Evolutionary conservation across 1,284 basidiomycete genomes (phyloP).

Genomic region (Ganoderma leucocontextum): DNA sequence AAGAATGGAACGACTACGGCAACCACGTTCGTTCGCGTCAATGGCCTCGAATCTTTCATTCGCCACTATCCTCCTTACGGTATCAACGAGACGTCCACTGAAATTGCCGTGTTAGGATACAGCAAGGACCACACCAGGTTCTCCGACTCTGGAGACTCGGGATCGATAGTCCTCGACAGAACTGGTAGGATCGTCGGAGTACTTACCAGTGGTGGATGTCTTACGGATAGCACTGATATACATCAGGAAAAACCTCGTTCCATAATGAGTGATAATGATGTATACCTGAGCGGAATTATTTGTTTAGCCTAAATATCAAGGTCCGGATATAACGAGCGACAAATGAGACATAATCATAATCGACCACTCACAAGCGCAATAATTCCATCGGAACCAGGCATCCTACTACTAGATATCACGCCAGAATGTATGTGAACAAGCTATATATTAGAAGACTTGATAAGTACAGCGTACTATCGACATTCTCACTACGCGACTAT

Average conservation of each 20-base stretch:
- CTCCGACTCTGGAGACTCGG: conserved; percentile 41
- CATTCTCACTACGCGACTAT: no score
- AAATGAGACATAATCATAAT: no score
- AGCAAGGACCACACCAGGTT: conserved; percentile 33
- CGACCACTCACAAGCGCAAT: no score
- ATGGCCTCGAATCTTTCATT: conserved; percentile 39
- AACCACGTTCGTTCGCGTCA: conserved; percentile 41
- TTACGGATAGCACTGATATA: conserved; percentile 31
- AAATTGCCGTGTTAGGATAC: conserved; percentile 37
- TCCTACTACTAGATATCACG: no score
- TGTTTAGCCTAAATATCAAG: background rate
- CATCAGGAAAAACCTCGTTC: conserved; percentile 2
- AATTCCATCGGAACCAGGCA: no score
- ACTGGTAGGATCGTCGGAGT: conserved; percentile 39
- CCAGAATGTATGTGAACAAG: no score
- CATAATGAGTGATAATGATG: background rate
- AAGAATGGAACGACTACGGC: conserved; percentile 42
- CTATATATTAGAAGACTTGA: no score
- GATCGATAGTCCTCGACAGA: conserved; percentile 38
- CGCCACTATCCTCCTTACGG: conserved; percentile 32
- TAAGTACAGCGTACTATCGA: no score
- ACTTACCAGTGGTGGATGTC: conserved; percentile 39
- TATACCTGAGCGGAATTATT: background rate
- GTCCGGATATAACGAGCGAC: background rate
- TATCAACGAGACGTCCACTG: conserved; percentile 30